Evolutionary conservation across 1,284 basidiomycete genomes (phyloP), one percentile per base, ranked within the genome.

Genomic region (Waitea zeae): DNA sequence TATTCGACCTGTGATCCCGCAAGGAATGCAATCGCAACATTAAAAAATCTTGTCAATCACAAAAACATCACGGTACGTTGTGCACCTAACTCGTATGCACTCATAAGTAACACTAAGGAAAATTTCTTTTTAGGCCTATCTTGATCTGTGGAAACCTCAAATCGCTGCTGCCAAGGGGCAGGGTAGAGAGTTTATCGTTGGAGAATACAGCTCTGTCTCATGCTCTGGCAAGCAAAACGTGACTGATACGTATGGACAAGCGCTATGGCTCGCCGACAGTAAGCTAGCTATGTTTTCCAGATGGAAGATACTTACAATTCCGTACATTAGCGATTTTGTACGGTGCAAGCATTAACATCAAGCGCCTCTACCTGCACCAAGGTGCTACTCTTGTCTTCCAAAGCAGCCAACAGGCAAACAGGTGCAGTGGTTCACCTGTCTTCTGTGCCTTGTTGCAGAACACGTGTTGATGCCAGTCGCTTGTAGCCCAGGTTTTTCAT

Each of bases 181-280:
- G 15, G 50, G 50, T 2, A 50, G 50, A 17, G 49, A 51, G 26
- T 53, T 57, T 37, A 51, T 55, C 12, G 48, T 57, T 12, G 55
- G 55, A 13, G 54, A 57, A 34, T 57, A 48, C 33, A 52, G 49
- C 37, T 53, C 51, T 4, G 50, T 57, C 12, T 52, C 50, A 1
- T 57, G 55, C 38, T 55, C 53, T 6, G 55, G 55, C 7, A 57
- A 55, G 39, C 40, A 56, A 34, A 54, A 54, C 31, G 53, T 57
- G 7, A 51, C 54, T 5, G 46, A 57, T 39, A 54, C 53, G 2
- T 57, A 50, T 36, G 55, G 52, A 12, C 53, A 55, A 35, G 54
- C 53, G 1, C 44, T 57, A 9, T 57, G 55, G 54, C 42, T 52
- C 3, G 49, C 52, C 1, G 52, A 52, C 33, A 52, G 52, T 54